Evolutionary conservation across 1,139 yeast species (phyloP).

Genomic region (Yamadazyma friedrichii): DNA sequence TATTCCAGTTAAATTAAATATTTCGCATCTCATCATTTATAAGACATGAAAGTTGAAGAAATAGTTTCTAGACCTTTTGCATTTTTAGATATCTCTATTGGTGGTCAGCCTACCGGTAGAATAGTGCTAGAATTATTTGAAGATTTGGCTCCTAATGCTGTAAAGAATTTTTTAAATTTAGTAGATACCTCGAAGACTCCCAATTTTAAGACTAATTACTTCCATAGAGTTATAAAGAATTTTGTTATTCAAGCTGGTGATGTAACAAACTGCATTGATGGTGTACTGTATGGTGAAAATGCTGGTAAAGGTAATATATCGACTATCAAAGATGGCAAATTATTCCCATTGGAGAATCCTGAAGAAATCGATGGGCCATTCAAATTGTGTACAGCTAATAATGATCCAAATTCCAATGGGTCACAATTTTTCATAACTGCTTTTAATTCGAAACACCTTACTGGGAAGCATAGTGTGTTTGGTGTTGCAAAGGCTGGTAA

Average conservation of each 20-base stretch:
- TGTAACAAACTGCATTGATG: conserved; percentile 28
- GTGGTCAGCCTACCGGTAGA: conserved; percentile 52
- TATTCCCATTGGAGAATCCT: conserved; percentile 65
- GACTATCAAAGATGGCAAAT: conserved; percentile 26
- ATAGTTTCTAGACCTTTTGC: conserved; percentile 30
- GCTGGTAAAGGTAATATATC: conserved; percentile 58
- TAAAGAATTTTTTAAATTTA: conserved; percentile 50
- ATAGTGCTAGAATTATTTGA: conserved; percentile 59
- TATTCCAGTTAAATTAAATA: background rate
- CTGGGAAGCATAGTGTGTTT: conserved; percentile 74
- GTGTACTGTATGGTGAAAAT: conserved; percentile 26
- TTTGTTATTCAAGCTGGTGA: conserved; percentile 85
- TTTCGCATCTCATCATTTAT: conserved; percentile 4
- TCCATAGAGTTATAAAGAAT: conserved; percentile 73
- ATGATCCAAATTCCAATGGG: conserved; percentile 52
- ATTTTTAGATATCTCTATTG: conserved; percentile 59
- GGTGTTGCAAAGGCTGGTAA: conserved; percentile 68
- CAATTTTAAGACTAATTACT: conserved; percentile 43
- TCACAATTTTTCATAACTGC: conserved; percentile 83
- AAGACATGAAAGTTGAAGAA: conserved; percentile 38
- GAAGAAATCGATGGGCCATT: conserved; percentile 47
- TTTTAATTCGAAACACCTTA: conserved; percentile 67
- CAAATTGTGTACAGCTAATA: conserved; percentile 71
- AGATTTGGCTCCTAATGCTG: conserved; percentile 58
- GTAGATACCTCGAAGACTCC: conserved; percentile 30